Conservation (phyloP, 495 filamentous ascomycete species). For the Chaetomium fimeti region DNA sequence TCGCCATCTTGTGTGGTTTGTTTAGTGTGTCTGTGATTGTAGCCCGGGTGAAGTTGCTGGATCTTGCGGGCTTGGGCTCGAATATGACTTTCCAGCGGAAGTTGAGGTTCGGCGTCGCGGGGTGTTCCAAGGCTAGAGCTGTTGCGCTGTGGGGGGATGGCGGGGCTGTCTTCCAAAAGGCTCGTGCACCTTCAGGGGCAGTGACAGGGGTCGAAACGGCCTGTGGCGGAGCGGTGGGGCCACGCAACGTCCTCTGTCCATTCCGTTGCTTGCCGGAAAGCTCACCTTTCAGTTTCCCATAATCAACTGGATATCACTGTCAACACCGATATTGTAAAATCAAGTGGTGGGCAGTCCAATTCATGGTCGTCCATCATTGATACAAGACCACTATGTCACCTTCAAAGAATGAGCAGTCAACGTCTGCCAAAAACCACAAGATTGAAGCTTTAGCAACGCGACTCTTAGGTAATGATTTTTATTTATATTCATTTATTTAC, state of each 20-base stretch:
- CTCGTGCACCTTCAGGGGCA: constrained; percentile 18
- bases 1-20: constrained; percentile 39
- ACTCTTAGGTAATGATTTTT: constrained; percentile 5
- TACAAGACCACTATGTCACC: background rate
- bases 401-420: background rate
- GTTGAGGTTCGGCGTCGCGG: constrained; percentile 19
- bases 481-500: background rate
- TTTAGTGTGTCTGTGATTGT: background rate
- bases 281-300: background rate
- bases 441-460: background rate
- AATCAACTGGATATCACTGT: background rate
- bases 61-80: constrained; percentile 4
- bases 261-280: background rate
- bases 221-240: background rate
- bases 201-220: background rate
- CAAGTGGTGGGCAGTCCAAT: background rate
- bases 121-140: constrained; percentile 19
- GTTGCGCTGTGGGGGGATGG: constrained; percentile 8
- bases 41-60: background rate
- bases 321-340: background rate
- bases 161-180: constrained; percentile 8
- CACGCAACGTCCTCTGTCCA: background rate
- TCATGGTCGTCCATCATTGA: background rate
- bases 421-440: background rate
- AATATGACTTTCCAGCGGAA: background rate